Base-by-base conservation (phyloP, 129 eudicot species). In the Ambrosia trifida region DNA sequence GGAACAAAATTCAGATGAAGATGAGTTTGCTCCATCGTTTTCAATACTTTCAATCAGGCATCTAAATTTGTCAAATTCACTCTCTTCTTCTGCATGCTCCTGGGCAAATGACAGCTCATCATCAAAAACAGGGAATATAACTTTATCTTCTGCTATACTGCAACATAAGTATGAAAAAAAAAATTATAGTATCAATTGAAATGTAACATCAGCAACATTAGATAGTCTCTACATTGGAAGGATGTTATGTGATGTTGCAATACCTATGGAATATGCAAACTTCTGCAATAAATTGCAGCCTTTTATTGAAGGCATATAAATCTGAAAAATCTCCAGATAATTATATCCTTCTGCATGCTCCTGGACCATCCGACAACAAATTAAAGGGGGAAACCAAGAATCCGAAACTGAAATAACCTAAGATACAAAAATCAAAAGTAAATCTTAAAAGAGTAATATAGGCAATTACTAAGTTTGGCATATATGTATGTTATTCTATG, bases 31-130 rank as follows among this genome's bases (percentile, higher is more conserved):
- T 79, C 96, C 95, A 60, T 87, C 95, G 51, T 68, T 83, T 76
- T 93, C 91, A 61, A 93, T 87, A 77, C 76, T 93, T 79, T 89
- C 98, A 77, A 93, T 89, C 79, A 89, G 78, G 75, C 92, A 83
- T 73, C 98, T 87, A 66, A 93, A 82, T 76, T 83, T 93, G 72
- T 85, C 87, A 69, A 93, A 89, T 75, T 89, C 88, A 52, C 85
- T 87, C 81, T 93, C 98, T 87, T 93, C 98, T 85, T 87, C 96
- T 41, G 96, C 96, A 81, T 93, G 98, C 85, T 93, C 98, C 75
- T 89, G 86, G 11, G 94, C 91, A 58, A 93, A 89, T 17, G 91
- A 93, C 54, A 93, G 83, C 68, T 89, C 96, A 33, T 87, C 87
- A 76, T 89, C 98, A 69, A 89, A 84, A 53, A 96, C 98, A 71